Base-by-base conservation (phyloP, 371 early-diverging fungal species). In the Polyrhizophydium stewartii region DNA sequence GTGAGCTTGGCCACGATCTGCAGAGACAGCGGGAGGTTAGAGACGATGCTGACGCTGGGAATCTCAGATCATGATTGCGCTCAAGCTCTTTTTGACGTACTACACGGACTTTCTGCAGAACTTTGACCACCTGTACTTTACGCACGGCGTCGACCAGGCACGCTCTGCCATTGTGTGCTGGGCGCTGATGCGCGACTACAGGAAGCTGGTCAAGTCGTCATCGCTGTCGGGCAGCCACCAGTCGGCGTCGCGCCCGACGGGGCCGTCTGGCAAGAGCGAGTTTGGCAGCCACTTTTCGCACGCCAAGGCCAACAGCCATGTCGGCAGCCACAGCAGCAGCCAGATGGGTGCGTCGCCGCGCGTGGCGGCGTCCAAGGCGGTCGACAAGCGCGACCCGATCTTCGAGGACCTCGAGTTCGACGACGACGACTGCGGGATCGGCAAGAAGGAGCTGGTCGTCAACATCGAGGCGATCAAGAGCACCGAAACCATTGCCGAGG, bases 111-210 rank as follows among this genome's bases (percentile, higher is more conserved):
- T 25, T 16, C 28, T 47, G 49, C 49, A 47, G 49, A 47, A 47
- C 49, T 47, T 47, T 47, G 49, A 47, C 28, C 16, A 47, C 16
- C 7, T 3, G 7, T 47, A 7, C 16, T 10, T 59, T 1, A 65
- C 66, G 2, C 66, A 65, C 28, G 66, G 41, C 16, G 49, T 65
- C 22, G 66, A 65, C 58, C 27, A 37, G n/a, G 66, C 66, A 7
- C 66, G 66, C 1, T 65, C 66, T 17, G 66, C 66, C 22, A 22
- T 65, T 0, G 58, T 65, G 28, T 60, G 41, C 38, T 65, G 66
- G 66, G 66, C 66, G 2, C 52, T 65, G 22, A 55, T 47, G 6
- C 43, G 63, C 16, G 63, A 62, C 62, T 33, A 62, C 12, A 10
- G 57, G 16, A 25, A 41, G 40, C 59, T 62, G n/a, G 5, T 21